These are phyloP conservation scores for Fomitopsis schrenkii DNA, from an alignment of 1,284 basidiomycete genomes.

Conservation along the genomic window DNA sequence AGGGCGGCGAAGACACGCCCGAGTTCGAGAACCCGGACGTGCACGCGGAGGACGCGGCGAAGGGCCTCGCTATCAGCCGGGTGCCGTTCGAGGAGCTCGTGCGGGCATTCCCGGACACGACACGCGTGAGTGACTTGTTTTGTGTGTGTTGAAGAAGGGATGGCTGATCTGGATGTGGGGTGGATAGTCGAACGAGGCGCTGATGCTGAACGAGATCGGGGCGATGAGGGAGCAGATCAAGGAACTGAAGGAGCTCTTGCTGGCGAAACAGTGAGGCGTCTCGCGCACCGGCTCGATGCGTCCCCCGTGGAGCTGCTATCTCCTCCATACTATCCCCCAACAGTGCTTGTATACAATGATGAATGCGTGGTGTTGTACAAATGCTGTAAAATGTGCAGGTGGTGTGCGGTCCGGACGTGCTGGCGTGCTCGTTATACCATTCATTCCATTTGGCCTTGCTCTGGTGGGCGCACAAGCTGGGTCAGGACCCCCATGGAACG, in stretches of 20 bases:
- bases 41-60: slow-evolving; percentile 50
- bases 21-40: slow-evolving; percentile 57
- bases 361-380: neutral
- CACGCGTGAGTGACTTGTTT: slow-evolving; percentile 46
- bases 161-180: slow-evolving; percentile 4
- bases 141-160: slow-evolving; percentile 5
- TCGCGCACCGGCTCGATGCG: neutral
- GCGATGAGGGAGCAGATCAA: slow-evolving; percentile 56
- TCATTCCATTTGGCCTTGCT: slow-evolving; percentile 13
- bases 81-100: slow-evolving; percentile 75
- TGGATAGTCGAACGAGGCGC: slow-evolving; percentile 63
- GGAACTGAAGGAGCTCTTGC: slow-evolving; percentile 48
- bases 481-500: slow-evolving; percentile 75
- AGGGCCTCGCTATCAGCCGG: slow-evolving; percentile 65
- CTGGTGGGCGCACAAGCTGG: slow-evolving; percentile 35
- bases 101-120: slow-evolving; percentile 73
- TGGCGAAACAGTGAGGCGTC: slow-evolving; percentile 19
- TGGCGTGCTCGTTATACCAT: neutral
- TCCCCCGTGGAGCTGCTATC: too few relatives aligned
- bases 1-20: slow-evolving; percentile 63
- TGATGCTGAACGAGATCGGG: slow-evolving; percentile 63
- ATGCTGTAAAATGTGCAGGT: neutral
- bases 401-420: too few relatives aligned
- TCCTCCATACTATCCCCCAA: neutral
- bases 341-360: neutral